Evolutionary conservation across 2,329 filamentous ascomycete species (phyloP).

Genomic region (Dothistroma septosporum): DNA sequence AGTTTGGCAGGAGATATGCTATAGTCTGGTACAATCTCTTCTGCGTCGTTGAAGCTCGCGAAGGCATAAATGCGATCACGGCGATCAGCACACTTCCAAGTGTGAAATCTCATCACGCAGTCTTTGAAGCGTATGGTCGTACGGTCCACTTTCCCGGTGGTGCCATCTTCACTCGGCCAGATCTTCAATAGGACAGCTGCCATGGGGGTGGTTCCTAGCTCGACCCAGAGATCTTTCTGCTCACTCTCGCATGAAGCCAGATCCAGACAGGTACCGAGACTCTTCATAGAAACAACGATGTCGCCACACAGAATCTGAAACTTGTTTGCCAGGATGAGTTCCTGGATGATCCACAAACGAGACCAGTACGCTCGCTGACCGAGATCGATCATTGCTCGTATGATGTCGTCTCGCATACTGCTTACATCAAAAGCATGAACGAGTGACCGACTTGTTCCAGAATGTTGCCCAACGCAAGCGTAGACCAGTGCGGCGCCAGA

Average conservation of each 20-base stretch:
- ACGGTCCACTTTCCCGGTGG: neutral
- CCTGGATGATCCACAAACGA: slow-evolving; percentile 1
- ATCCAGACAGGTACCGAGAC: neutral
- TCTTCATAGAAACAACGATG: neutral
- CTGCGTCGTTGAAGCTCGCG: neutral
- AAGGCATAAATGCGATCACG: neutral
- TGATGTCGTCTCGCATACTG: neutral
- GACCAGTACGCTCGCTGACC: neutral
- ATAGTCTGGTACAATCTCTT: neutral
- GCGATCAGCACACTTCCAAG: neutral
- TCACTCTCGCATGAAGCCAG: neutral
- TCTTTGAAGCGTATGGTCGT: neutral
- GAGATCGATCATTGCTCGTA: neutral
- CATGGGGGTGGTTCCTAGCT: neutral
- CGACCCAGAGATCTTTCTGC: no score
- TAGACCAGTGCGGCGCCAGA: slow-evolving; percentile 3
- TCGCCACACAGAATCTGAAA: neutral
- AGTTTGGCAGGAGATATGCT: neutral
- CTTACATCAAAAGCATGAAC: neutral
- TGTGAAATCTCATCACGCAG: neutral
- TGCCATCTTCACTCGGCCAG: neutral
- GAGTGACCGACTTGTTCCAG: neutral
- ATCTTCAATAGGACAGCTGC: neutral
- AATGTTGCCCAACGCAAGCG: neutral
- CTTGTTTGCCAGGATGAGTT: neutral